Conservation (phyloP, 2,329 filamentous ascomycete species). For the Penicillium digitatum region DNA sequence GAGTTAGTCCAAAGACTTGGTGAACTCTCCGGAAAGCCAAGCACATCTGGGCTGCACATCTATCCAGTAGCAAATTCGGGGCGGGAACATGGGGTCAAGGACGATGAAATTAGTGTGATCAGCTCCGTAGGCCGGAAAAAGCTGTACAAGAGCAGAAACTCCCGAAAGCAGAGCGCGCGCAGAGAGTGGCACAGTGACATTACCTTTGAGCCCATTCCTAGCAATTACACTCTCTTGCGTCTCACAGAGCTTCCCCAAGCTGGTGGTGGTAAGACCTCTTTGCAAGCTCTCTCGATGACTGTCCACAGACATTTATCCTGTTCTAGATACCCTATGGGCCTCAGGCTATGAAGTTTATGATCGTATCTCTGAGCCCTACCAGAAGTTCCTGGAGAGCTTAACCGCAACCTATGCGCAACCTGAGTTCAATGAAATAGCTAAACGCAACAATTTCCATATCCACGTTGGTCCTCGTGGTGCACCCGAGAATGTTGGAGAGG, state of each 20-base stretch:
- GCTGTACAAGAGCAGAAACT: conserved; percentile 37
- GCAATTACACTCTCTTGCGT: conserved; percentile 48
- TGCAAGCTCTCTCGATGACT: too few relatives aligned
- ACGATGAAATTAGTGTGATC: conserved; percentile 51
- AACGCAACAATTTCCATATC: conserved; percentile 29
- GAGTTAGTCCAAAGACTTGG: conserved; percentile 49
- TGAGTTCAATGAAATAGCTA: conserved; percentile 28
- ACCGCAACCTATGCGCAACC: conserved; percentile 37
- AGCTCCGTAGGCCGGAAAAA: conserved; percentile 41
- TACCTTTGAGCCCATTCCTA: conserved; percentile 47
- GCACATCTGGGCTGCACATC: conserved; percentile 45
- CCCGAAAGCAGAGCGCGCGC: conserved; percentile 29
- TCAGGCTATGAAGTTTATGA: conserved; percentile 44
- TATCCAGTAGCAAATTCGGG: conserved; percentile 50
- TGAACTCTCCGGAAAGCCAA: conserved; percentile 47
- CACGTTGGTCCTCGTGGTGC: conserved; percentile 43
- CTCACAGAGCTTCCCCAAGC: conserved; percentile 42
- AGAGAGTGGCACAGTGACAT: conserved; percentile 50
- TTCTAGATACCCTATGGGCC: conserved; percentile 43
- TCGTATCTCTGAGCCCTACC: conserved; percentile 36
- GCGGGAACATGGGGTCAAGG: conserved; percentile 45
- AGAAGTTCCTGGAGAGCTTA: conserved; percentile 39
- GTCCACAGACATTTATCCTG: background rate
- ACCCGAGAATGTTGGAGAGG: conserved; percentile 54
- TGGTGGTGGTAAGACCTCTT: conserved; percentile 36